Conservation (phyloP, 805 yeast species). For the Yamadazyma phyllophila region DNA sequence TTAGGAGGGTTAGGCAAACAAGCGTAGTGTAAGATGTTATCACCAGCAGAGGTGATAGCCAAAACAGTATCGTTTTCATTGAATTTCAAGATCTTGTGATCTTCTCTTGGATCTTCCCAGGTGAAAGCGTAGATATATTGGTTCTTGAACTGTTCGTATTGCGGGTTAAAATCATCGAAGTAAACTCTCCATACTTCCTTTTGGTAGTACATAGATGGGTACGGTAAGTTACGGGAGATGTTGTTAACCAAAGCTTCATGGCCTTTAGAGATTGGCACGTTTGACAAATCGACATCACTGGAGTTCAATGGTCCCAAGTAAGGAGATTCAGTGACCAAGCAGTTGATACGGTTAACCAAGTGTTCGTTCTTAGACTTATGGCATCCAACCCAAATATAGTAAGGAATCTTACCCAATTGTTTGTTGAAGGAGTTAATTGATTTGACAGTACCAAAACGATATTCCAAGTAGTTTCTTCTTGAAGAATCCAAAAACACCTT, state of each 20-base stretch:
- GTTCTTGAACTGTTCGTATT: conserved; percentile 67
- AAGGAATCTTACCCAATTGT: conserved; percentile 70
- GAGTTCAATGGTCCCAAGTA: conserved; percentile 59
- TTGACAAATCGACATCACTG: conserved; percentile 7
- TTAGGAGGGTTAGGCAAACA: conserved; percentile 69
- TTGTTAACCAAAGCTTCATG: conserved; percentile 72
- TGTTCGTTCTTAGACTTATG: conserved; percentile 36
- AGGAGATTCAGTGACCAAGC: conserved; percentile 79
- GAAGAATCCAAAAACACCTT: conserved; percentile 75
- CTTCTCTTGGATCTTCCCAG: conserved; percentile 90
- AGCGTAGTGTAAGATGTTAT: conserved; percentile 74
- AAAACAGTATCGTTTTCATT: conserved; percentile 66
- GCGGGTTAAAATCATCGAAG: conserved; percentile 68
- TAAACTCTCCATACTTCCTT: conserved; percentile 75
- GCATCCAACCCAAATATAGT: conserved; percentile 78
- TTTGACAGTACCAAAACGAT: conserved; percentile 78
- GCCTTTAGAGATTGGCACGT: conserved; percentile 55
- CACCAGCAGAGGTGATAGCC: conserved; percentile 87
- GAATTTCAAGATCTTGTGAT: conserved; percentile 61
- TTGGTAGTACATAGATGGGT: conserved; percentile 79
- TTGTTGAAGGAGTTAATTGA: conserved; percentile 66
- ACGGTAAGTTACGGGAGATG: conserved; percentile 64
- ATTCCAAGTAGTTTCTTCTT: conserved; percentile 79
- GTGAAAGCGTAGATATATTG: conserved; percentile 86
- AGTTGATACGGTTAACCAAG: conserved; percentile 63